Base-by-base conservation (phyloP, 2,329 filamentous ascomycete genomes). In the Dothidotthia symphoricarpi region DNA sequence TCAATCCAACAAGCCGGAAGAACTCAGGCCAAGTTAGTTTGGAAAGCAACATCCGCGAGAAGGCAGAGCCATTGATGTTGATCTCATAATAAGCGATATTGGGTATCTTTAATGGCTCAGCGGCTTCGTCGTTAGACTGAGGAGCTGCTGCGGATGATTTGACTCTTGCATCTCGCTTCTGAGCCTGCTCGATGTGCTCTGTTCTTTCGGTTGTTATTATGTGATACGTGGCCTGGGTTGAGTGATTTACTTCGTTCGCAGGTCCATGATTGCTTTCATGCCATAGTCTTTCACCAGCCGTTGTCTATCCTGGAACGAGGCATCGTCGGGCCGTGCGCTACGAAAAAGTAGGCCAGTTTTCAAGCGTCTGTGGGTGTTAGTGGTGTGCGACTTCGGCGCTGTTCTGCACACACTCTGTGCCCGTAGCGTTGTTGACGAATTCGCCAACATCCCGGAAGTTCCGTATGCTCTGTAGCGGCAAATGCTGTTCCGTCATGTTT, bases 231-330 rank as follows among this genome's bases (percentile, higher is more conserved):
- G 10, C 5, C 8, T 16, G 7, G 24, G n/a, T 8, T 14, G 9
- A 6, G 4, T 8, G 13, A 25, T 43, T 65, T 74, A 87, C 81
- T 83, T 81, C 45, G 88, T 87, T 39, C 89, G 79, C 9, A 95
- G 71, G 69, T 95, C 89, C 43, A 95, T 77, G 27, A 95, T 78
- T 2, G 82, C 87, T 49, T 75, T 78, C 47, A 95, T 78, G 15
- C 77, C 74, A 51, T 83, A 75, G 22, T 80, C 74, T 6, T 81
- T 67, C 8, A 71, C 66, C 9, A 95, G 73, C 22, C 72, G 69
- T 24, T 71, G 61, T 39, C 78, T 77, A 66, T 95, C 89, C 24
- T 72, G 61, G 14, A 73, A 57, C 0, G 85, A 84, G 24, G 87
- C 86, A 63, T 88, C 81, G 57, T 95, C 88, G 41, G 61, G 65